Base-by-base conservation (phyloP, 2,329 filamentous ascomycete species). In the Pestalotiopsis sp. region DNA sequence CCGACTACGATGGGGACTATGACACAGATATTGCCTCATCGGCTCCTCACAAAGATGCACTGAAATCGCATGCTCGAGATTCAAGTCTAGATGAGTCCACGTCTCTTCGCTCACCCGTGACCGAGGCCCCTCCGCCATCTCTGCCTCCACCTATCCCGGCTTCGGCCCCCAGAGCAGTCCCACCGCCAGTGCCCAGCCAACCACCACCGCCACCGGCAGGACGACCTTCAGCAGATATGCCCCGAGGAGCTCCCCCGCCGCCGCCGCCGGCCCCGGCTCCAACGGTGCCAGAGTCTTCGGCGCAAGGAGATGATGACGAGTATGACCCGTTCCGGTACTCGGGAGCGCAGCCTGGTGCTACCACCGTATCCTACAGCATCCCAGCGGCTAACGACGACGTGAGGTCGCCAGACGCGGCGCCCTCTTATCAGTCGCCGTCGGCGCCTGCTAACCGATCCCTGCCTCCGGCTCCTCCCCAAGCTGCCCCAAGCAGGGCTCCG, bases 1-100 rank as follows among this genome's bases (percentile, higher is more conserved):
- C 94, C 0, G 95, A 98, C 77, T 98, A 98, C 76, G 96, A 99
- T 78, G 96, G 95, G 6, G 96, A 98, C 77, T 98, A 98, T 78
- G 96, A 98, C 75, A 98, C 96, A 6, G 96, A 98, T 78, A 98
- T 98, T 77, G 95, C 92, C 1, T 93, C 95, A n/a, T 92, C 93
- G 11, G 94, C 90, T n/a, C 93, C 93, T 68, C 94, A 97, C 80
- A 98, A 97, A 80, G 95, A 97, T 81, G 95, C 95, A 0, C 81
- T 98, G 70, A 97, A 95, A 79, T 84, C 93, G 9, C 94, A 97
- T 79, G 89, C 87, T 7, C 89, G 92, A 66, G 93, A 95, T 60
- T 89, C 91, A 6, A 97, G 93, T 77, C 78, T 92, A 66, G 94
- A 97, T 70, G 90, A 92, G 68, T 89, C 86, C 52, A 88, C 84